Evolutionary conservation across 2,329 filamentous ascomycete species (phyloP), one percentile per base, ranked within the genome.

Genomic region (Cyphellophora attinorum): DNA sequence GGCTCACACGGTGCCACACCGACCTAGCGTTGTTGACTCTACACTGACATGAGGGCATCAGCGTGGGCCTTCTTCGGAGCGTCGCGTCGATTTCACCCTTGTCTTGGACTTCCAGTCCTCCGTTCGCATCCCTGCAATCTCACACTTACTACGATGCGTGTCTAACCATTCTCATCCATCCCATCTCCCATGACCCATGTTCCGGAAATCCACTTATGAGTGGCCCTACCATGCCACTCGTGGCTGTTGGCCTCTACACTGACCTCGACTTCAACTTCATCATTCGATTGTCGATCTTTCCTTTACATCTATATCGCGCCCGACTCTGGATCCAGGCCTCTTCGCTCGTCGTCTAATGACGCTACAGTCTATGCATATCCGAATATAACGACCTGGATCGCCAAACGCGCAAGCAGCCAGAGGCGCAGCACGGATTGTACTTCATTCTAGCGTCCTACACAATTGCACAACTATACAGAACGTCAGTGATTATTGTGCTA

Each of bases 91-190:
- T n/a, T n/a, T n/a, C n/a, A n/a, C 21, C 21, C 8, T 25, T 25
- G 8, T 8, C 21, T 25, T 25, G 21, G 21, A 25, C 21, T n/a
- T 25, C 21, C n/a, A 8, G 8, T 25, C 21, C n/a, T n/a, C n/a
- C 21, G 21, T 25, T 8, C 8, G 21, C 21, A 31, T 31, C 29
- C 29, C 19, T 31, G 29, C 19, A 14, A 31, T 31, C 14, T 31
- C 29, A 31, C 29, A 14, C 12, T 13, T 31, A 12, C 13, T 18
- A 17, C 16, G 13, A 12, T 13, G 11, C 12, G 15, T 31, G 29
- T 31, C 29, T 31, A 31, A 21, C 29, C 29, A 31, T 31, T 31
- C 29, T 18, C 18, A 31, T 31, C 29, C 29, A 31, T 11, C 29
- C 14, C 21, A 25, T 25, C 21, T 25, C 21, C 29, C 29, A 19